Conservation (phyloP, 805 yeast genomes). For the Candida pseudoglaebosa region DNA sequence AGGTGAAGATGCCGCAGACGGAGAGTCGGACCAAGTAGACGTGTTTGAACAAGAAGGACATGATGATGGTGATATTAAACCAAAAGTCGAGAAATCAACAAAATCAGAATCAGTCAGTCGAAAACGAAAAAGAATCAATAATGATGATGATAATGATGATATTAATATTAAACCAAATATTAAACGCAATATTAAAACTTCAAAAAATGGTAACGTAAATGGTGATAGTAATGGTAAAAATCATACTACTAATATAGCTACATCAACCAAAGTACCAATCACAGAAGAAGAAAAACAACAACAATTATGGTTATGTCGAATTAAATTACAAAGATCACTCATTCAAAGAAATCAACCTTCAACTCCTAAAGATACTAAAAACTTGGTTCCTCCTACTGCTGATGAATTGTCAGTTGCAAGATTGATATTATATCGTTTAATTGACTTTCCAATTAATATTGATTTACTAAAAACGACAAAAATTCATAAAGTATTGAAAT, state of each 20-base stretch:
- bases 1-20: conserved; percentile 24
- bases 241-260: conserved; percentile 1
- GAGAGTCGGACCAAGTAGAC: too few species aligned
- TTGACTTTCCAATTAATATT: conserved; percentile 38
- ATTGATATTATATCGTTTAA: conserved; percentile 36
- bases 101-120: conserved; percentile 5
- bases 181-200: conserved; percentile 6
- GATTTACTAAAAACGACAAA: conserved; percentile 43
- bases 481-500: conserved; percentile 50
- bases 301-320: conserved; percentile 46
- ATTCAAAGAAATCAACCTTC: conserved; percentile 42
- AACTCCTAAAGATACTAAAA: conserved; percentile 33
- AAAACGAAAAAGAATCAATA: conserved; percentile 4
- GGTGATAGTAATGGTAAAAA: conserved; percentile 6
- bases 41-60: conserved; percentile 12
- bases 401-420: conserved; percentile 42
- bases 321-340: conserved; percentile 45
- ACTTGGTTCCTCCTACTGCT: conserved; percentile 37
- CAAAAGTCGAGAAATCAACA: not conserved
- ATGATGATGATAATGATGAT: not conserved
- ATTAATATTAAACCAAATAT: not conserved
- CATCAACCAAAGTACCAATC: conserved; percentile 7
- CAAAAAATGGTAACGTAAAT: conserved; percentile 6
- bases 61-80: not conserved
- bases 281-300: conserved; percentile 41